Evolutionary conservation across 202 grass and related monocot species (phyloP), one percentile per base, ranked within the genome.

Genomic region (Zoysia matrella): DNA sequence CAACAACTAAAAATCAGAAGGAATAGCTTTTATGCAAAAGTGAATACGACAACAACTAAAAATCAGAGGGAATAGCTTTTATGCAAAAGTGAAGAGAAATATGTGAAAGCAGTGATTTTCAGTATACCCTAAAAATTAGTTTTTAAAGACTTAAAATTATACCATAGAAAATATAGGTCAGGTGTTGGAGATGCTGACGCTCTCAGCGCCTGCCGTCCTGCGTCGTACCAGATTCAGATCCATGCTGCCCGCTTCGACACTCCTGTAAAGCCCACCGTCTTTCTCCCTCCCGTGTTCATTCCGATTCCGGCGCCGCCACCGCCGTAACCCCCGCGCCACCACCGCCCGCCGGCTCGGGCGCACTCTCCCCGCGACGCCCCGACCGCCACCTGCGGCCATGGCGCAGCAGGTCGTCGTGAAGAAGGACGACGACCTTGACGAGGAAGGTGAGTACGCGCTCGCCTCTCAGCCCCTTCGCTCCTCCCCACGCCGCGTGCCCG

Each of bases 381-480:
- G 72, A 43, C 45, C 18, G 66, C 65, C 42, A 52, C 65, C 49
- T 52, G 77, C 50, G 44, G 72, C 87, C 87, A 99, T 99, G 96
- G 89, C 92, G 78, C 92, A 98, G 77, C 92, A 87, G 78, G 87
- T 96, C 62, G 81, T 90, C 63, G 80, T 94, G 61, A 99, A 99
- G 93, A 99, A 99, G 89, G 96, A 99, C 81, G 96, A 99, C 70
- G 96, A 99, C 74, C 70, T 80, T 71, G 96, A 99, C 69, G 91
- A 99, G 71, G 96, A 99, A 96, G 92, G 96, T 92, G 73, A 47
- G 75, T 30, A 3, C 75, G 57, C 43, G 30, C 46, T 10, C 52
- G 64, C 36, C 71, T 9, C 13, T 56, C 64, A 42, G n/a, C 76
- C 4, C 43, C 53, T n/a, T n/a, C 49, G 30, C 14, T 4, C 7